Percentiles rank a stretch among this genome's conserved stretches.
phyloP scores from a whole-genome alignment of 2,329 filamentous ascomycete species.

The Monilinia fructicola region DNA sequence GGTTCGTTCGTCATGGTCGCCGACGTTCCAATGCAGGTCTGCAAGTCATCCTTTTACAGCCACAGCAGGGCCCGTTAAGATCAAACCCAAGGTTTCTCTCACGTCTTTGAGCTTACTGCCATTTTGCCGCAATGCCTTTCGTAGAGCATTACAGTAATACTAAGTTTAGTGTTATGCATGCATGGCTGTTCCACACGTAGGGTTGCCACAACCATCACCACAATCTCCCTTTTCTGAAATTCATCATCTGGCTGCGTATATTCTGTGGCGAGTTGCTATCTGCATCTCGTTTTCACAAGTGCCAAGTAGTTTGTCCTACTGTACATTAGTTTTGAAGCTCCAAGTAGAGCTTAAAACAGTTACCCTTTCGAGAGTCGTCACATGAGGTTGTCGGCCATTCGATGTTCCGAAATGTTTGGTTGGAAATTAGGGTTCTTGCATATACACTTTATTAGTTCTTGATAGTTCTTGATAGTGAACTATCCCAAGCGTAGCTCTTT shows the following conservation, averaged over 20 bases:
- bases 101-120: background rate
- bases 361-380: background rate
- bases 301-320: too few relatives aligned
- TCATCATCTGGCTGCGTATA: background rate
- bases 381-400: background rate
- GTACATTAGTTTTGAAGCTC: background rate
- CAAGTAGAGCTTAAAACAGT: background rate
- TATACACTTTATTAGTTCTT: background rate
- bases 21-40: background rate
- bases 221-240: too few relatives aligned
- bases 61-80: background rate
- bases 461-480: background rate
- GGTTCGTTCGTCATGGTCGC: background rate
- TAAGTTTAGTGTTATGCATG: background rate
- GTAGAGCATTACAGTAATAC: too few relatives aligned
- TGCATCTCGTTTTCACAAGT: background rate
- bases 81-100: background rate
- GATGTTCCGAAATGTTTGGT: background rate
- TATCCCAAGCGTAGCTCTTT: background rate
- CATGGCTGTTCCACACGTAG: background rate
- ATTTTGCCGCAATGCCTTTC: too few relatives aligned
- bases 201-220: too few relatives aligned
- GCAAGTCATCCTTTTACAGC: background rate
- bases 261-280: background rate
- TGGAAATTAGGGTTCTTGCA: background rate